A percentile compares a stretch with the other conserved stretches of the same genome.
phyloP scores from a whole-genome alignment of 2,329 filamentous ascomycete genomes.

The Ophiosphaerella korrae region DNA sequence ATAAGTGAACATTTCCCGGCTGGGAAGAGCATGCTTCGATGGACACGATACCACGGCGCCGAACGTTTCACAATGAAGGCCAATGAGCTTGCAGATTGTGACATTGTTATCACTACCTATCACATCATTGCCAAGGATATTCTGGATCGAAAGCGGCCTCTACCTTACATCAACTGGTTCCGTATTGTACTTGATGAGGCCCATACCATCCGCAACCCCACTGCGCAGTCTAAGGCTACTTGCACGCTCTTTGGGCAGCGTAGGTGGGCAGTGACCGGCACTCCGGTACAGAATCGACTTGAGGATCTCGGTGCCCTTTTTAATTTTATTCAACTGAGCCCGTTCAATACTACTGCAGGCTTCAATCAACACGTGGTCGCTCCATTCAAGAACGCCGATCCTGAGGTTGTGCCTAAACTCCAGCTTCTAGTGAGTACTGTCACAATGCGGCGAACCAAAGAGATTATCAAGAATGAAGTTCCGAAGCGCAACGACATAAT shows the following conservation, averaged over 20 bases:
- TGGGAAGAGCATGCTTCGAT: conserved; percentile 61
- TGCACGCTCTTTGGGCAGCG: conserved; percentile 78
- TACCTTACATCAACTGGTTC: conserved; percentile 87
- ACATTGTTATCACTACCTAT: conserved; percentile 92
- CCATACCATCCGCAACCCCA: conserved; percentile 88
- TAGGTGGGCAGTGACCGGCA: conserved; percentile 96
- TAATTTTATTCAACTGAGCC: conserved; percentile 80
- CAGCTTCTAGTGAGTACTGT: conserved; percentile 93
- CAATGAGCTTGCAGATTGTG: conserved; percentile 70
- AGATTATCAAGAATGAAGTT: conserved; percentile 71
- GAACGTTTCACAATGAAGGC: conserved; percentile 67
- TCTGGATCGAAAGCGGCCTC: conserved; percentile 62
- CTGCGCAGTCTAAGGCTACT: conserved; percentile 83
- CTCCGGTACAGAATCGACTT: conserved; percentile 90
- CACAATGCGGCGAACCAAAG: conserved; percentile 87
- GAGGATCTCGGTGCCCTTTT: conserved; percentile 84
- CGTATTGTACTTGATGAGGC: conserved; percentile 93
- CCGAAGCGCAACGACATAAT: conserved; percentile 72
- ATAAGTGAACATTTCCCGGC: conserved; percentile 78
- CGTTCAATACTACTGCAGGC: conserved; percentile 77
- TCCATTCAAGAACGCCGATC: conserved; percentile 86
- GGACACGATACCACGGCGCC: conserved; percentile 85
- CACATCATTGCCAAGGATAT: conserved; percentile 84
- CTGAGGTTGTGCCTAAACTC: conserved; percentile 81
- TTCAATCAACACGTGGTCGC: conserved; percentile 82